phyloP scores from a whole-genome alignment of 345 rosid genomes.

The Noccaea caerulescens region DNA sequence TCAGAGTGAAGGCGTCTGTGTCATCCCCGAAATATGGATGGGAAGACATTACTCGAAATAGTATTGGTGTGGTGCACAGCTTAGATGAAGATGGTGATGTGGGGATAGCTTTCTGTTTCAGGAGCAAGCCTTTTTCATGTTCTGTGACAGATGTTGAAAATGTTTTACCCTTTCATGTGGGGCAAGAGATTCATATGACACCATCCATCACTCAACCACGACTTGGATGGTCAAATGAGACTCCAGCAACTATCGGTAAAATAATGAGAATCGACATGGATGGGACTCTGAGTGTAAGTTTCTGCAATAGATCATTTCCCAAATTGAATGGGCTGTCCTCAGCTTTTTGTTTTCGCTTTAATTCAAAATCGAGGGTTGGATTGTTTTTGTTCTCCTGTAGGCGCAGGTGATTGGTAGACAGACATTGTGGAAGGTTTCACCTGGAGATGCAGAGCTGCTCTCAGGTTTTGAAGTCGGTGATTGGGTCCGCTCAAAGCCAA shows the following conservation, averaged over 20 bases:
- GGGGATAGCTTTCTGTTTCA: constrained; percentile 91
- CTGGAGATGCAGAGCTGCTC: constrained; percentile 97
- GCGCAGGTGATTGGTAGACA: constrained; percentile 80
- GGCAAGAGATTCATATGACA: constrained; percentile 82
- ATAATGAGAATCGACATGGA: constrained; percentile 91
- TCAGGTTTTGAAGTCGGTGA: constrained; percentile 98
- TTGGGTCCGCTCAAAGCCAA: constrained; percentile 94
- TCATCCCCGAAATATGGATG: constrained; percentile 97
- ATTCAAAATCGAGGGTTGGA: background rate
- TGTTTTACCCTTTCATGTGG: constrained; percentile 83
- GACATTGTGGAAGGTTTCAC: constrained; percentile 87
- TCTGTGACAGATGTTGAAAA: constrained; percentile 94
- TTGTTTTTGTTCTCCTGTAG: constrained; percentile 51
- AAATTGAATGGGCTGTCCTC: constrained; percentile 14
- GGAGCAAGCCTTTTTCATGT: constrained; percentile 88
- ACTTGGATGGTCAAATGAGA: constrained; percentile 97
- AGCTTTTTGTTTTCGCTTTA: background rate
- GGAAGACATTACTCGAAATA: constrained; percentile 85
- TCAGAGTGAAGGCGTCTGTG: constrained; percentile 89
- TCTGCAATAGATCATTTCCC: constrained; percentile 13
- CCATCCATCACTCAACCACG: constrained; percentile 83
- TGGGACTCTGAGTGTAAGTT: constrained; percentile 90
- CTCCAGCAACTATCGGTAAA: constrained; percentile 92
- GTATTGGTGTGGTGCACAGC: constrained; percentile 88
- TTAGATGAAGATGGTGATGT: constrained; percentile 95